Evolutionary conservation across 2,329 filamentous ascomycete genomes (phyloP).

Genomic region (Leptographium wingfieldii): DNA sequence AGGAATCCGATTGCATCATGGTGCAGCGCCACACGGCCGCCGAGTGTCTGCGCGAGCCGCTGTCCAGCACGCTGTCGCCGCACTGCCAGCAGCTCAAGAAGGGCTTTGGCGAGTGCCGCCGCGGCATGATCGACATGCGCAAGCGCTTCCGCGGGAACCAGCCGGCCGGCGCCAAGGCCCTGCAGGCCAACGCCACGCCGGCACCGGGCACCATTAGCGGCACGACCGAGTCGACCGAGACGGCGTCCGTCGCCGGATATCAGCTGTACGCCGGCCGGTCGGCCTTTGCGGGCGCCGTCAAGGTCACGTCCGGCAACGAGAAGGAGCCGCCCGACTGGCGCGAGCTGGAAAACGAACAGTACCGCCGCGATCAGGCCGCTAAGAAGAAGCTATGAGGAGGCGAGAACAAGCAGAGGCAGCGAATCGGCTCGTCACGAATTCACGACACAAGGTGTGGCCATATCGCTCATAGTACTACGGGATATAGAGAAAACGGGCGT

Average conservation of each 20-base stretch:
- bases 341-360: slow-evolving; percentile 52
- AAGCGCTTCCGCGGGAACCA: slow-evolving; percentile 94
- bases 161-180: slow-evolving; percentile 55
- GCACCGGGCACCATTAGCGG: slow-evolving; percentile 38
- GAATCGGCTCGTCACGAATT: no score
- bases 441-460: no score
- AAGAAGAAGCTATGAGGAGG: background rate
- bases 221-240: slow-evolving; percentile 9
- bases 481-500: no score
- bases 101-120: slow-evolving; percentile 88
- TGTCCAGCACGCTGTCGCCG: slow-evolving; percentile 68
- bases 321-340: slow-evolving; percentile 48
- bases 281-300: slow-evolving; percentile 52
- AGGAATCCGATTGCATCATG: slow-evolving; percentile 94
- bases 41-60: slow-evolving; percentile 77
- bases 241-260: slow-evolving; percentile 26
- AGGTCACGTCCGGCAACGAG: slow-evolving; percentile 56
- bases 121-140: slow-evolving; percentile 95
- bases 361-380: slow-evolving; percentile 24
- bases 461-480: no score
- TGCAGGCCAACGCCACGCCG: slow-evolving; percentile 26
- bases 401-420: background rate
- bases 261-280: slow-evolving; percentile 71
- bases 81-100: slow-evolving; percentile 89
- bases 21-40: slow-evolving; percentile 72